These are phyloP conservation scores for Setomelanomma holmii DNA, from an alignment of 2,329 filamentous ascomycete species.

Conservation along the genomic window DNA sequence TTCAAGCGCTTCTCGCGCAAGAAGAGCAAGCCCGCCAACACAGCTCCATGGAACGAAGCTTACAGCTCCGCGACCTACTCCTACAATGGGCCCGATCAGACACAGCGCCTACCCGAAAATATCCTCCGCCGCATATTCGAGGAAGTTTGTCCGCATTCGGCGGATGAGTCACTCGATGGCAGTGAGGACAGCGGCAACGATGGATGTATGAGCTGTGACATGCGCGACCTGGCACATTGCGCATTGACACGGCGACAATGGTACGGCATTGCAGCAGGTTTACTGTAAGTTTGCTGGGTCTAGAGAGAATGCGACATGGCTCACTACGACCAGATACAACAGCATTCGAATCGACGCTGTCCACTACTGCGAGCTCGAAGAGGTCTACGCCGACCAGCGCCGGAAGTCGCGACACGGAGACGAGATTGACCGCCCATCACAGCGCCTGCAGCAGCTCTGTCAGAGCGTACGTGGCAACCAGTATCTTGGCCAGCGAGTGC, in stretches of 20 bases:
- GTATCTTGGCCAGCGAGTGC: constrained; percentile 71
- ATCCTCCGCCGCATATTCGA: constrained; percentile 80
- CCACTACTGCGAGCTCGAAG: constrained; percentile 91
- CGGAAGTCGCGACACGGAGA: constrained; percentile 69
- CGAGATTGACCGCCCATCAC: constrained; percentile 78
- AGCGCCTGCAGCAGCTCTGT: constrained; percentile 78
- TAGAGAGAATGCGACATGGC: background rate
- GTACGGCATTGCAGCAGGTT: constrained; percentile 63
- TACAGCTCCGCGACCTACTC: constrained; percentile 32
- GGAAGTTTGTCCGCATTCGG: constrained; percentile 82
- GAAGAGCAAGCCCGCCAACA: constrained; percentile 37
- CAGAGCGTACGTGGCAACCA: constrained; percentile 82
- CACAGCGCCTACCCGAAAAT: constrained; percentile 65
- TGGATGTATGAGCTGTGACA: constrained; percentile 91
- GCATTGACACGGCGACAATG: constrained; percentile 76
- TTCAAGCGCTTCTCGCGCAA: constrained; percentile 58
- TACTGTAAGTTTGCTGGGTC: constrained; percentile 64
- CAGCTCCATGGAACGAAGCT: constrained; percentile 36
- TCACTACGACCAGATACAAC: constrained; percentile 68
- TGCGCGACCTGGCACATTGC: constrained; percentile 85
- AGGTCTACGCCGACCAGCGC: constrained; percentile 78
- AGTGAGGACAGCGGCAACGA: constrained; percentile 82
- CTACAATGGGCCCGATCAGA: constrained; percentile 52
- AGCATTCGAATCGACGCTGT: constrained; percentile 93
- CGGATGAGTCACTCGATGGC: constrained; percentile 73